These are phyloP conservation scores for Picea abies DNA, from an alignment of 83 land plant species.

Conservation along the genomic window DNA sequence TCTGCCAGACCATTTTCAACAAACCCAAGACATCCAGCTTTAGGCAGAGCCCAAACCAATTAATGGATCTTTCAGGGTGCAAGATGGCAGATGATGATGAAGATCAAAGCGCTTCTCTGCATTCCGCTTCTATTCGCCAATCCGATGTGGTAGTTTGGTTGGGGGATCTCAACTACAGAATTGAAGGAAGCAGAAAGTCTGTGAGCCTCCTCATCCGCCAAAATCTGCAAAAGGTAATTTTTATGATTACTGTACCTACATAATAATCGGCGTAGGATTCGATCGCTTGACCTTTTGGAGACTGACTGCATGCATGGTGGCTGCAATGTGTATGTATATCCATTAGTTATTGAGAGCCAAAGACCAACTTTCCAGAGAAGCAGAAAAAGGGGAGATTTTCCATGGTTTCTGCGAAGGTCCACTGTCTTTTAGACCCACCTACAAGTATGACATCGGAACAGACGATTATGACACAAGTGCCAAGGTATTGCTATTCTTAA, in stretches of 20 bases:
- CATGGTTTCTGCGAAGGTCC: conserved; percentile 79
- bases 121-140: background rate
- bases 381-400: conserved; percentile 72
- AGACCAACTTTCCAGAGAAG: conserved; percentile 79
- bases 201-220: conserved; percentile 59
- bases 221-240: conserved; percentile 58
- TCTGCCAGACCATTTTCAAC: conserved; percentile 50
- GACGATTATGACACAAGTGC: conserved; percentile 86
- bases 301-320: no score
- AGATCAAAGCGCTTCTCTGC: background rate
- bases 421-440: conserved; percentile 78
- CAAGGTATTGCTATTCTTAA: conserved; percentile 45
- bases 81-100: background rate
- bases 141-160: conserved; percentile 63
- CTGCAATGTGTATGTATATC: background rate
- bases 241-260: no score
- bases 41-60: conserved; percentile 1
- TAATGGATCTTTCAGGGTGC: background rate
- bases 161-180: conserved; percentile 87
- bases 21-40: background rate
- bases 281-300: no score
- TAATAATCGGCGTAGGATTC: no score
- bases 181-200: conserved; percentile 64
- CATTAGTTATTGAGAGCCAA: conserved; percentile 59
- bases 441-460: conserved; percentile 78